Evolutionary conservation across 2,329 filamentous ascomycete species (phyloP), one percentile per base, ranked within the genome.

Genomic region (Curvularia sp.): DNA sequence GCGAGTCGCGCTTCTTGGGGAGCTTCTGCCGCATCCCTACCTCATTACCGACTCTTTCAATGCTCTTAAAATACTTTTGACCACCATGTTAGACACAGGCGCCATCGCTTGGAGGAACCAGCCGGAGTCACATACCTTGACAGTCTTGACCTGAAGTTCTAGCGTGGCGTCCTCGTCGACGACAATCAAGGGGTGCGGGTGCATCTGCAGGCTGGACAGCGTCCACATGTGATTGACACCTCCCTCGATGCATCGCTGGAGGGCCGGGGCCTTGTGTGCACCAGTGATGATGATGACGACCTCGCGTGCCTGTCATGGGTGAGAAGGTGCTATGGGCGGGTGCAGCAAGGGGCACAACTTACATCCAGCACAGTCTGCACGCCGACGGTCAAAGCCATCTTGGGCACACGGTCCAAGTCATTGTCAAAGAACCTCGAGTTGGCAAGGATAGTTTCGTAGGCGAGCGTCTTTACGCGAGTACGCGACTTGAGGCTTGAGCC

Each of bases 221-320:
- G 92, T 94, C 91, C 92, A 96, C 90, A 94, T 94, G 79, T 95
- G 92, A 76, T 93, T 94, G 61, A 96, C 86, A 30, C 89, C 89
- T 56, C 89, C 88, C 76, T 96, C 92, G 63, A 96, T 86, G 67
- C 90, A 93, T 69, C 87, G 89, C 75, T 93, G 89, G 62, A 96
- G 79, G 28, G 92, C 92, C 33, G 90, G 81, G 0, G 91, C 87
- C 78, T 96, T 96, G 81, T 92, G 90, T 43, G 90, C 87, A 22
- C 92, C 92, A 1, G 91, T 86, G 63, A 93, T 92, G 67, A 96
- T 91, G 67, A 93, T 88, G 28, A 95, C 87, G 9, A 96, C 90
- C 77, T 95, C 92, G 53, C 89, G 82, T 2, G 91, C 88, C 78
- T 80, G 53, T 8, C 18, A 31, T 20, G 26, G 8, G 52, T 73